phyloP scores from a whole-genome alignment of 441 rosid species.

The Bruguiera hainesii region DNA sequence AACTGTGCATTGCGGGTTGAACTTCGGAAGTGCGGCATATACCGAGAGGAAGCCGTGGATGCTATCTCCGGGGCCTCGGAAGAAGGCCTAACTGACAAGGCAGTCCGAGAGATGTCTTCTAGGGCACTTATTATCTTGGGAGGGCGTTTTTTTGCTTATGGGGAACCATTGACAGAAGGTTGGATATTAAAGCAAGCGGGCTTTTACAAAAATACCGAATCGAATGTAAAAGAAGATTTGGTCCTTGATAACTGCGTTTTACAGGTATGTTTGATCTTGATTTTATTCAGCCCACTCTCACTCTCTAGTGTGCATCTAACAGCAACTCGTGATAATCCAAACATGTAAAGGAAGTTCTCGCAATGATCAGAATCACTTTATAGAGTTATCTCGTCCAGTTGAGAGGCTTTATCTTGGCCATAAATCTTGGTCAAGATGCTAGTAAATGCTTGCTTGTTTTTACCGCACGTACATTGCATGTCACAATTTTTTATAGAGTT shows the following conservation, averaged over 20 bases:
- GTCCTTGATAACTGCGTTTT: constrained; percentile 9
- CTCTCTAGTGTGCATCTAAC: background rate
- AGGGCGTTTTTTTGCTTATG: constrained; percentile 36
- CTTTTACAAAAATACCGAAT: constrained; percentile 14
- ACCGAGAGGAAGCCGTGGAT: constrained; percentile 52
- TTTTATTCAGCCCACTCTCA: background rate
- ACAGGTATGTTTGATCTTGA: constrained; percentile 25
- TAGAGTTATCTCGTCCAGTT: too few relatives aligned
- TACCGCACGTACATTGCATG: too few relatives aligned
- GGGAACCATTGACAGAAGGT: constrained; percentile 31
- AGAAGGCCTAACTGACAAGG: constrained; percentile 34
- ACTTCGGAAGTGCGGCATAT: constrained; percentile 44
- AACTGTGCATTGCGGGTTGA: constrained; percentile 33
- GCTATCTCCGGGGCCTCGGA: constrained; percentile 40
- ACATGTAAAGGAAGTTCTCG: too few relatives aligned
- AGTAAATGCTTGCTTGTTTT: too few relatives aligned
- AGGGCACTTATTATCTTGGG: constrained; percentile 45
- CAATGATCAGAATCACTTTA: too few relatives aligned
- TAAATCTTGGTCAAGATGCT: too few relatives aligned
- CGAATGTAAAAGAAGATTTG: constrained; percentile 22
- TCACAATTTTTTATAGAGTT: too few relatives aligned
- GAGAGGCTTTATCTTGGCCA: too few relatives aligned
- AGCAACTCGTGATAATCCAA: background rate
- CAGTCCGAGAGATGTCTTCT: constrained; percentile 39
- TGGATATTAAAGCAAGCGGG: constrained; percentile 51